Base-by-base conservation (phyloP, 164 flowering plant genomes). In the Houttuynia cordata region DNA sequence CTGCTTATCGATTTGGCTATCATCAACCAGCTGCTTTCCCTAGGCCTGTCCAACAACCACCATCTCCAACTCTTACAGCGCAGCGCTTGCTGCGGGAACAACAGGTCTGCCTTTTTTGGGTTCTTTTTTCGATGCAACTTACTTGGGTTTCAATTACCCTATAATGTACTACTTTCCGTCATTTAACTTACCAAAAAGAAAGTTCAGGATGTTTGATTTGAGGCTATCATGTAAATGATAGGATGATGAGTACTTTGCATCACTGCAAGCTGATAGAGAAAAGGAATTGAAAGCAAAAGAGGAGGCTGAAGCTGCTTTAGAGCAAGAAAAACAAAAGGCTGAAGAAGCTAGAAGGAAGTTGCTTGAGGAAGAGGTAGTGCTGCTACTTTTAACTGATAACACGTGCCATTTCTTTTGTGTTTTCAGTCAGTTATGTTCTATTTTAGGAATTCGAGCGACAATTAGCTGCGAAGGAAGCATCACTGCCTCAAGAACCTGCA, bases 191-290 rank as follows among this genome's bases (percentile, higher is more conserved):
- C 51, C 41, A 0, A 23, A 41, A 51, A n/a, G 53, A 24, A 23
- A 30, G 30, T 24, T 23, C 15, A 15, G 57, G 14, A 12, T 37
- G 10, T 37, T 21, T 56, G 53, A 53, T 63, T 17, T 21, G 39
- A 24, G n/a, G 7, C 51, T 13, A 41, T 41, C 8, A 18, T 66
- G 53, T 56, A 24, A 58, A 54, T 79, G 65, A 8, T 78, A 90
- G 99, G 97, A 94, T 76, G 97, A 91, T 70, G 97, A 85, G 64
- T 94, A 88, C 72, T 76, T 85, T 73, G 96, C 97, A 68, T 72
- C 99, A 25, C 67, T 91, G 61, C 88, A 83, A 85, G 97, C 97
- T 63, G 99, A 90, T 73, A 74, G 79, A 77, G 97, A 88, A 69
- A 93, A 85, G 66, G 98, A 90, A 65, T 54, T 80, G 79, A 83